Evolutionary conservation across 1,284 basidiomycete species (phyloP).

Genomic region (Apiotrichum mycotoxinovorans): DNA sequence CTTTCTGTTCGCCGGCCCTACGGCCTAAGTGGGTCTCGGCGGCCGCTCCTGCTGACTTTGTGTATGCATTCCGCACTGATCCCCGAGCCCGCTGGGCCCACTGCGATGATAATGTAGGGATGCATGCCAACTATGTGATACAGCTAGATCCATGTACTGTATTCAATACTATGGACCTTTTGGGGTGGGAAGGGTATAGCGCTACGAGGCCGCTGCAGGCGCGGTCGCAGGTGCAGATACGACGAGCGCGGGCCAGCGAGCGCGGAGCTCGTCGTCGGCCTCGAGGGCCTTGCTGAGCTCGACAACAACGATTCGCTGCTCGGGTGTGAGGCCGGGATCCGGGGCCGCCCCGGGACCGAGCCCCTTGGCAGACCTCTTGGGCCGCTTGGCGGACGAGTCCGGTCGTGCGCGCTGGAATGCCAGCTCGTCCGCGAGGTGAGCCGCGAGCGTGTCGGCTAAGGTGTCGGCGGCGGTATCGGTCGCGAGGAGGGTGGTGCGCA

Average conservation of each 20-base stretch:
- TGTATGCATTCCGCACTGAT: too few relatives aligned
- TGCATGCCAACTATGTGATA: neutral
- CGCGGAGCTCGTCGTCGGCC: conserved; percentile 22
- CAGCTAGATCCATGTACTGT: too few relatives aligned
- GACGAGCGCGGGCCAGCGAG: conserved; percentile 12
- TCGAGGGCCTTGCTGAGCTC: conserved; percentile 16
- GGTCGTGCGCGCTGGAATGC: conserved; percentile 17
- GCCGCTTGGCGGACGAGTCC: neutral
- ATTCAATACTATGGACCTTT: neutral
- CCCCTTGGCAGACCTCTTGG: neutral
- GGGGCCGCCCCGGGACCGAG: neutral
- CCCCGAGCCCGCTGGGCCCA: too few relatives aligned
- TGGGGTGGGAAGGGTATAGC: neutral
- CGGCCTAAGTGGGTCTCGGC: too few relatives aligned
- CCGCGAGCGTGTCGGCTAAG: conserved; percentile 12
- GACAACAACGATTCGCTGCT: conserved; percentile 18
- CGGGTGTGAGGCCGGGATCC: conserved; percentile 1
- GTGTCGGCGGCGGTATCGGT: conserved; percentile 2
- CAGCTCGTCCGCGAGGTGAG: conserved; percentile 28
- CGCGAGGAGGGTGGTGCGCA: conserved; percentile 10
- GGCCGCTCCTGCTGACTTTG: too few relatives aligned
- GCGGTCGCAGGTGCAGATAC: neutral
- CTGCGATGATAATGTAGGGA: neutral
- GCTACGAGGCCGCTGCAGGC: neutral
- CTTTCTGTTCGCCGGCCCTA: too few relatives aligned